Evolutionary conservation across 768 basidiomycete genomes (phyloP).

Genomic region (Amanita molliuscula): DNA sequence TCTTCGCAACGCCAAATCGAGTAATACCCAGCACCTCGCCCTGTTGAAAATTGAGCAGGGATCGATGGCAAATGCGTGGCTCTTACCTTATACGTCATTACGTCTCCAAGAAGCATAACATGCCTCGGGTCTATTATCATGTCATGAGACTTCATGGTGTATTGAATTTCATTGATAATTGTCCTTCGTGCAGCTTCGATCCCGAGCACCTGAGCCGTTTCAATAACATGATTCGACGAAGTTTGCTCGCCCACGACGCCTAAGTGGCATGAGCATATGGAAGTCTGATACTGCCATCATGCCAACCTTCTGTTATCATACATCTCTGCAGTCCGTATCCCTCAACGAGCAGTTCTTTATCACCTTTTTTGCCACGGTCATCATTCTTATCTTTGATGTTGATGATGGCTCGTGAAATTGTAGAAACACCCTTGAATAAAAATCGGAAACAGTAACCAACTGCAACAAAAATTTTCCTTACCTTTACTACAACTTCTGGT

Average conservation of each 20-base stretch:
- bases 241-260: constrained; percentile 91
- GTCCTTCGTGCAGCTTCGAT: constrained; percentile 93
- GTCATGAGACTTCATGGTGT: constrained; percentile 94
- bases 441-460: not conserved
- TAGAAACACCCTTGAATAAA: constrained; percentile 59
- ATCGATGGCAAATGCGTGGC: not conserved
- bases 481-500: constrained; percentile 86
- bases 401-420: constrained; percentile 89
- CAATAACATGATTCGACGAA: constrained; percentile 95
- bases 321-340: constrained; percentile 95
- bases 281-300: constrained; percentile 7
- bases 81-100: constrained; percentile 92
- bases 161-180: constrained; percentile 95
- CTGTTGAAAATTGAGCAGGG: constrained; percentile 25
- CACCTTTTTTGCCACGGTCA: constrained; percentile 66
- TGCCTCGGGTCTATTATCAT: constrained; percentile 99
- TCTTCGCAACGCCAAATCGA: constrained; percentile 97
- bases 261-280: constrained; percentile 18
- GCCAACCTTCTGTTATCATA: constrained; percentile 89
- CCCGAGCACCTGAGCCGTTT: constrained; percentile 90
- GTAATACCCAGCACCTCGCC: constrained; percentile 98
- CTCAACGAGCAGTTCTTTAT: constrained; percentile 91
- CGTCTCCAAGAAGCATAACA: constrained; percentile 96
- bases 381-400: constrained; percentile 90
- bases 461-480: constrained; percentile 15